Conservation (phyloP, 2,329 filamentous ascomycete genomes). For the Celoporthe dispersa region DNA sequence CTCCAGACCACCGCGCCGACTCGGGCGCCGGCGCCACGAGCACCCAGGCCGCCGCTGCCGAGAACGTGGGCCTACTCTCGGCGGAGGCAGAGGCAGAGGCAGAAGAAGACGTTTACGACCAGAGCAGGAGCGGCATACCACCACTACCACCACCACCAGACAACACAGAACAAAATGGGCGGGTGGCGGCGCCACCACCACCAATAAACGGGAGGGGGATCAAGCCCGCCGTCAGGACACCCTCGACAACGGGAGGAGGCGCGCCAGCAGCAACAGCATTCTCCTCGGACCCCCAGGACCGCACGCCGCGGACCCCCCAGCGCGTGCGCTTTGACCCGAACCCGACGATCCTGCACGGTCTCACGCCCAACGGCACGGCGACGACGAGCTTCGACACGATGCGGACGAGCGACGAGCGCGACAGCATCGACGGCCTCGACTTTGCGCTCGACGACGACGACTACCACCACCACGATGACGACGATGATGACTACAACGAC, state of each 20-base stretch:
- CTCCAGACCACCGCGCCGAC: slow-evolving; percentile 22
- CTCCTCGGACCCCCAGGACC: neutral
- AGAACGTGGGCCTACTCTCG: slow-evolving; percentile 36
- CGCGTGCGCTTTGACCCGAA: slow-evolving; percentile 74
- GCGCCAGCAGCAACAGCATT: neutral
- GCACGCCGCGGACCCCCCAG: slow-evolving; percentile 67
- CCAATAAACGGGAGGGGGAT: slow-evolving; percentile 28
- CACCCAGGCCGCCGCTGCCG: slow-evolving; percentile 28
- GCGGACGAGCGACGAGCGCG: slow-evolving; percentile 26
- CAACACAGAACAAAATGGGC: slow-evolving; percentile 12
- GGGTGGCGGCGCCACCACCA: slow-evolving; percentile 19
- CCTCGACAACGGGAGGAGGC: neutral
- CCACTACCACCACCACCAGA: neutral
- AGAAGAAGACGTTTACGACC: slow-evolving; percentile 26
- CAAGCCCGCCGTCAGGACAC: slow-evolving; percentile 29
- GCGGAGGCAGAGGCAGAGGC: slow-evolving; percentile 28
- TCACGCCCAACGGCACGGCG: slow-evolving; percentile 28
- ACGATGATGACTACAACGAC: slow-evolving; percentile 35
- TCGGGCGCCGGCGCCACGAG: slow-evolving; percentile 11
- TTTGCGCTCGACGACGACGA: slow-evolving; percentile 42
- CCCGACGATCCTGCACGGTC: slow-evolving; percentile 44
- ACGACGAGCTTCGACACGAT: slow-evolving; percentile 28
- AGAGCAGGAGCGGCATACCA: slow-evolving; percentile 12
- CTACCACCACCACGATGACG: slow-evolving; percentile 28
- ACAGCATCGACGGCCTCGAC: slow-evolving; percentile 38